Evolutionary conservation across 345 rosid genomes (phyloP), one percentile per base, ranked within the genome.

Genomic region (Populus pruinosa): DNA sequence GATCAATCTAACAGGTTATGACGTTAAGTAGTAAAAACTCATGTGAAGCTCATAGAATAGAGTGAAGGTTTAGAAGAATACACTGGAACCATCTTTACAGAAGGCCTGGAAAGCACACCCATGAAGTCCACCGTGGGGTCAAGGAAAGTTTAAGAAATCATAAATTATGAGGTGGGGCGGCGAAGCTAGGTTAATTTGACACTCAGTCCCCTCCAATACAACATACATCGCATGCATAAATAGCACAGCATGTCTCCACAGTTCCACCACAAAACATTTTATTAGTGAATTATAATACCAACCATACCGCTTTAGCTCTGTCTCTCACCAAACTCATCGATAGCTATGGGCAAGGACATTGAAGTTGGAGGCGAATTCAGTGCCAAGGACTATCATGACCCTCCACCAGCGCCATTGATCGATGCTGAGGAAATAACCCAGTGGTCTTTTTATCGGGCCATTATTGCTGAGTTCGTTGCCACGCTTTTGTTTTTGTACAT

Each of bases 391-490:
- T 86, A 86, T 83, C 82, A 77, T 5, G 88, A 86, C 77, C 88
- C 86, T 5, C 88, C 86, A 11, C 88, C 86, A 12, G 88, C 88
- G 27, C 83, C 86, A 2, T 72, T 86, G 56, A 72, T 86, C 11
- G 88, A 86, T 31, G 76, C 82, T 2, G 83, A 77, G 71, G 88
- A 83, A 79, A 65, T 86, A 4, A 69, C 74, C n/a, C 38, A 79
- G 63, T 86, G 87, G 88, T 86, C 88, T 27, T 75, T 86, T 61
- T 83, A 86, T 35, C 77, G 86, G 67, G 88, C 88, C 35, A 67
- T 83, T 29, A 86, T 83, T 9, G 88, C 88, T 14, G 88, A 83
- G 87, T 83, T 86, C 76, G 66, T 86, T 4, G 88, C 88, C 74
- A 82, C 86, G 2, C 85, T 86, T 66, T 56, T 86, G 78, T 86